phyloP scores from a whole-genome alignment of 371 early-diverging fungal genomes.

The Apophysomyces ossiformis region DNA sequence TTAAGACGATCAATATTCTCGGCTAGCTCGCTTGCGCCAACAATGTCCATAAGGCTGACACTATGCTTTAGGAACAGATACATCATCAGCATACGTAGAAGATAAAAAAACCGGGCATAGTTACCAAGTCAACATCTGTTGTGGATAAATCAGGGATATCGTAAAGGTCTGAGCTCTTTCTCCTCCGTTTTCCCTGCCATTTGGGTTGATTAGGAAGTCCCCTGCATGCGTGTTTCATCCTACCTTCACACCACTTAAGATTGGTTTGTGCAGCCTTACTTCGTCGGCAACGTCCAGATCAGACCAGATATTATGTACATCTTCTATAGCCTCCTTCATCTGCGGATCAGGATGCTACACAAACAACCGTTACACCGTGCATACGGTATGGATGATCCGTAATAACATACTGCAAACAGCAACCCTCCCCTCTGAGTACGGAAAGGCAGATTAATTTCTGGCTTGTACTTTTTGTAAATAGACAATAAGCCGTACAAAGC shows the following conservation, averaged over 20 bases:
- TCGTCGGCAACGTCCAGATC: slow-evolving; percentile 1
- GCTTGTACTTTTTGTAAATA: slow-evolving; percentile 46
- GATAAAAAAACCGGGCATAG: background rate
- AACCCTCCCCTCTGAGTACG: slow-evolving; percentile 9
- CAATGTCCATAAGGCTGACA: slow-evolving; percentile 20
- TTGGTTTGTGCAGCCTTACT: slow-evolving; percentile 12
- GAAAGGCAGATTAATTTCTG: slow-evolving; percentile 34
- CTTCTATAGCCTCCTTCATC: slow-evolving; percentile 27
- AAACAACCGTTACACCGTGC: background rate
- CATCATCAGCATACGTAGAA: background rate
- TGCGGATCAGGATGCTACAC: slow-evolving; percentile 46
- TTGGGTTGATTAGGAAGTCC: background rate
- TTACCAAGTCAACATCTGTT: slow-evolving; percentile 13
- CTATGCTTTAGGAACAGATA: slow-evolving; percentile 13
- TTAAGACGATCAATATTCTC: slow-evolving; percentile 43
- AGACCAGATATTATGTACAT: slow-evolving; percentile 37
- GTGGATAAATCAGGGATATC: slow-evolving; percentile 12
- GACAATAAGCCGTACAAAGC: slow-evolving; percentile 46
- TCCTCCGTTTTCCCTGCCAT: slow-evolving; percentile 8
- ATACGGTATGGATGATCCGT: background rate
- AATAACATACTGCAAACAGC: slow-evolving; percentile 28
- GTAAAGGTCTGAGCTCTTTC: background rate
- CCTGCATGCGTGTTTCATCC: background rate
- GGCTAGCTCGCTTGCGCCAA: slow-evolving; percentile 29
- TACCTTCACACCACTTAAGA: slow-evolving; percentile 1